A percentile compares a stretch with the other conserved stretches of the same genome.
These are phyloP conservation scores for Hymenoscyphus repandus DNA, from an alignment of 2,329 filamentous ascomycete species.

Conservation along the genomic window DNA sequence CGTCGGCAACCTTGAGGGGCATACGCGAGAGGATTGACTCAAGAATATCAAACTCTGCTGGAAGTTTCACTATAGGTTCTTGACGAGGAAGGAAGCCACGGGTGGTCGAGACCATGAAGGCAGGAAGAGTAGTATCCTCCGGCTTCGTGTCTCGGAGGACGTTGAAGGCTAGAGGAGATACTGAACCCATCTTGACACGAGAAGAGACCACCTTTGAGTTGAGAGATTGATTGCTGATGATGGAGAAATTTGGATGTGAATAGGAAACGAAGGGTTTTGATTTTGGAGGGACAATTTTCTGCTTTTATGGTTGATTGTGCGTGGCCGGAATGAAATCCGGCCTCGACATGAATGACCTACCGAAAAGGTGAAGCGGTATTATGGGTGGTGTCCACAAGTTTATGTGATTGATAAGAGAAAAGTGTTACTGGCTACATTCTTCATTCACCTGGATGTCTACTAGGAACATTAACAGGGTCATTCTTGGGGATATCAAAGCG, in stretches of 20 bases:
- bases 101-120: slow-evolving; percentile 75
- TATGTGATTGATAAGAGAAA: slow-evolving; percentile 21
- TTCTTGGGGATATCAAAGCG: not conserved
- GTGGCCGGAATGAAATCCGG: slow-evolving; percentile 29
- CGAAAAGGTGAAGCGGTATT: not conserved
- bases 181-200: slow-evolving; percentile 28
- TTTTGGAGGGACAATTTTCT: slow-evolving; percentile 13
- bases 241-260: slow-evolving; percentile 8
- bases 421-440: not conserved
- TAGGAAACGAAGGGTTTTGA: slow-evolving; percentile 13
- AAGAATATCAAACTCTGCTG: slow-evolving; percentile 66
- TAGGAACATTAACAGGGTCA: not conserved
- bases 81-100: slow-evolving; percentile 69
- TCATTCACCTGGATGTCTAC: not conserved
- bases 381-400: slow-evolving; percentile 8
- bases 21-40: slow-evolving; percentile 69
- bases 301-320: slow-evolving; percentile 23
- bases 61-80: slow-evolving; percentile 58
- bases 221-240: not conserved
- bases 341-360: slow-evolving; percentile 19
- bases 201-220: not conserved
- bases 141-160: slow-evolving; percentile 60
- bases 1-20: slow-evolving; percentile 71
- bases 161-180: slow-evolving; percentile 40
- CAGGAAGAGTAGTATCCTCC: slow-evolving; percentile 57